Evolutionary conservation across 2,329 filamentous ascomycete species (phyloP), one percentile per base, ranked within the genome.

Genomic region (Torrubiellomyces zombiae): DNA sequence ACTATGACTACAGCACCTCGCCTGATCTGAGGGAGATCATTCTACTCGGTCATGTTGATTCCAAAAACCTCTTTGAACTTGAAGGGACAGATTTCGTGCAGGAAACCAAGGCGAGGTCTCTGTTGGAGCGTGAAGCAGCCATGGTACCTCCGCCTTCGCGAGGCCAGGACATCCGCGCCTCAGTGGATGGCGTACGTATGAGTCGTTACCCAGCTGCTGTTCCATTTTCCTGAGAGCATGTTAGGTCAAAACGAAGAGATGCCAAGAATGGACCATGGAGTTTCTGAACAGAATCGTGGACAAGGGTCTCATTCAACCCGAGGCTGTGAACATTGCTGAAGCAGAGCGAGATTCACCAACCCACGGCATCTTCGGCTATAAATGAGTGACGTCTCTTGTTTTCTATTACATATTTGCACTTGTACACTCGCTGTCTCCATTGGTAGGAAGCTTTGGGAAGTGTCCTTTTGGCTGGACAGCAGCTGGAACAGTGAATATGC

Each of bases 241-340:
- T 12, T 16, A 30, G 28, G 28, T 27, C 14, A 21, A n/a, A 8
- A 30, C 28, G 5, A 30, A 18, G 15, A 8, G 28, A 16, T 30
- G 28, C 14, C 25, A 30, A 14, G 28, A 30, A 24, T 30, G 28
- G 28, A 27, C 28, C 17, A 30, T 22, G 25, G 21, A 27, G 13
- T 30, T 16, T 18, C 21, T 30, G 3, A 11, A 7, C 9, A 20
- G 15, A 11, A 24, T 30, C 5, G 28, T 14, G 12, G 18, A 24
- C 8, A 3, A 21, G 18, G 14, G 16, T 6, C 21, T 30, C 2
- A 22, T 30, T 15, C 14, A 16, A 2, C 5, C 25, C 12, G 25
- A 16, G 4, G 25, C 28, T 12, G 9, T 25, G 4, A 6, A 14
- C 2, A 30, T 22, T 21, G 28, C 25, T 7, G 25, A 30, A 18